A percentile compares a stretch with the other conserved stretches of the same genome.
phyloP scores from a whole-genome alignment of 140 eudicot genomes.

The Flaveria floridana region DNA sequence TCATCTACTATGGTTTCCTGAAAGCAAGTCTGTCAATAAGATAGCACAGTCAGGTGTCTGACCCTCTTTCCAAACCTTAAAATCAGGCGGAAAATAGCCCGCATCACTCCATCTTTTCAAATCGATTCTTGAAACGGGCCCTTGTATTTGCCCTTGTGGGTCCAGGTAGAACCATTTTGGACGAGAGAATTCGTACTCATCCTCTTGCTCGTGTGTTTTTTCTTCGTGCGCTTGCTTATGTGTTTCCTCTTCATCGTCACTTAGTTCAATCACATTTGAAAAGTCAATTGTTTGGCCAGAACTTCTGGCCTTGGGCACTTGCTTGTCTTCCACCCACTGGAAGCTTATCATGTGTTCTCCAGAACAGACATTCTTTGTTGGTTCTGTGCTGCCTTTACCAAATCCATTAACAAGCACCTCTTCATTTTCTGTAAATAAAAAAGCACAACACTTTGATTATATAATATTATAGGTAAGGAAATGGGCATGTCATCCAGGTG shows the following conservation, averaged over 20 bases:
- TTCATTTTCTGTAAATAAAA: slow-evolving; percentile 25
- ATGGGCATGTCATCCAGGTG: background rate
- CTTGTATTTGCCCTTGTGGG: slow-evolving; percentile 59
- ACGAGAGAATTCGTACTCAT: slow-evolving; percentile 4
- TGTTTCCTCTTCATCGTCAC: slow-evolving; percentile 43
- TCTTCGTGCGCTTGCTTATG: background rate
- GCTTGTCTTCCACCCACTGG: slow-evolving; percentile 30
- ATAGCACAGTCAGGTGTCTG: slow-evolving; percentile 41
- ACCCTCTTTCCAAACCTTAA: slow-evolving; percentile 66
- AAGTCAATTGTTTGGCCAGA: slow-evolving; percentile 9
- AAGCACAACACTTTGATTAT: slow-evolving; percentile 1
- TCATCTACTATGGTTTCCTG: slow-evolving; percentile 27
- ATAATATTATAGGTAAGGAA: background rate
- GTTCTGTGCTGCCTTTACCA: slow-evolving; percentile 14
- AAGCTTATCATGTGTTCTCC: slow-evolving; percentile 19
- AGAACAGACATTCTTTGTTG: slow-evolving; percentile 20
- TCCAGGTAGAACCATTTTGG: slow-evolving; percentile 61
- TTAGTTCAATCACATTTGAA: slow-evolving; percentile 48
- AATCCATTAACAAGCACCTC: slow-evolving; percentile 5
- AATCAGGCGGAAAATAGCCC: slow-evolving; percentile 49
- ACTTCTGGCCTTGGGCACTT: slow-evolving; percentile 15
- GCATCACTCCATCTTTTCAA: slow-evolving; percentile 57
- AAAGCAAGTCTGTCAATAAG: slow-evolving; percentile 51
- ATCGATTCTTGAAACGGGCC: slow-evolving; percentile 56
- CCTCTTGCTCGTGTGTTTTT: slow-evolving; percentile 1